phyloP scores from a whole-genome alignment of 2,329 filamentous ascomycete species.

The Colletotrichum plurivorum region DNA sequence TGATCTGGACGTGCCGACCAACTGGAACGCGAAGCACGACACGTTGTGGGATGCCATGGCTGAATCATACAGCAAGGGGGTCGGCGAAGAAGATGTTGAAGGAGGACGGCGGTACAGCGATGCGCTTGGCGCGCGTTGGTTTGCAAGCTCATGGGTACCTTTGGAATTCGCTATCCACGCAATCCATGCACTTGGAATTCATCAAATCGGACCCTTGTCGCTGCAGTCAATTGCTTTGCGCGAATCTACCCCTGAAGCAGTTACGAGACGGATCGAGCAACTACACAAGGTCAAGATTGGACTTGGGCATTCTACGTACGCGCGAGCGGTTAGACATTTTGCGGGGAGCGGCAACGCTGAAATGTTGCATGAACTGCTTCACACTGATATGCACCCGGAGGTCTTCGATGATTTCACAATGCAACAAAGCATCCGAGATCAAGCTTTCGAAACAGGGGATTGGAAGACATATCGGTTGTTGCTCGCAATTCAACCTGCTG shows the following conservation, averaged over 20 bases:
- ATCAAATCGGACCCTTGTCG: conserved; percentile 80
- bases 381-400: conserved; percentile 68
- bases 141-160: conserved; percentile 80
- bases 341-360: conserved; percentile 68
- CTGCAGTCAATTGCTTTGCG: conserved; percentile 83
- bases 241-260: conserved; percentile 67
- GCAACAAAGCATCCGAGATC: conserved; percentile 55
- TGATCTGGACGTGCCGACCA: conserved; percentile 16
- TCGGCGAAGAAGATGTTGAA: conserved; percentile 56
- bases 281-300: conserved; percentile 75
- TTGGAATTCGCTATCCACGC: conserved; percentile 80
- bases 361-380: conserved; percentile 60
- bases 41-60: conserved; percentile 51
- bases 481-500: conserved; percentile 57
- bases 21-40: conserved; percentile 28
- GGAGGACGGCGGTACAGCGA: conserved; percentile 72
- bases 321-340: conserved; percentile 75
- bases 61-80: conserved; percentile 43
- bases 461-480: conserved; percentile 60
- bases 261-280: conserved; percentile 72
- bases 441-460: conserved; percentile 54
- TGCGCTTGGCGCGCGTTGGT: conserved; percentile 81
- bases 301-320: conserved; percentile 75
- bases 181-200: conserved; percentile 78
- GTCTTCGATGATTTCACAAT: conserved; percentile 64